Conservation (phyloP, 2,329 filamentous ascomycete species). For the Penicillium sp. region DNA sequence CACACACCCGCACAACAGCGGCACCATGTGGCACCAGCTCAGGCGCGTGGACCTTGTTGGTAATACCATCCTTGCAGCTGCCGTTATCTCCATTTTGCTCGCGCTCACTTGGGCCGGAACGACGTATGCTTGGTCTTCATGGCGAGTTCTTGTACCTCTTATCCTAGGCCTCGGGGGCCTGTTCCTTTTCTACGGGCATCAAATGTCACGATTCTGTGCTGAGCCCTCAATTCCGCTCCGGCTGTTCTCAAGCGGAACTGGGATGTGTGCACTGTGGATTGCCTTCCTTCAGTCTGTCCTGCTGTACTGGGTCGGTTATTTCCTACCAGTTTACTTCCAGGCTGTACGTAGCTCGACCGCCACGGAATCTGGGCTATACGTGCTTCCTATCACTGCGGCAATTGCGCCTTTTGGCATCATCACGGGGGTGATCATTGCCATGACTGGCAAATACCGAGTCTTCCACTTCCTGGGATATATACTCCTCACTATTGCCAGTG, state of each 20-base stretch:
- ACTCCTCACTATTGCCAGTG: conserved; percentile 26
- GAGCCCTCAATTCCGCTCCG: conserved; percentile 1
- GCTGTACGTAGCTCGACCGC: conserved; percentile 37
- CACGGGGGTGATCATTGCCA: conserved; percentile 31
- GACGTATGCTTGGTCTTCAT: conserved; percentile 30
- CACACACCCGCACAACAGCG: neutral
- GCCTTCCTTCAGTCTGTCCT: conserved; percentile 18
- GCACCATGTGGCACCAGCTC: neutral
- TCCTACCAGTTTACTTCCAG: conserved; percentile 49
- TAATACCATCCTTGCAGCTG: conserved; percentile 26
- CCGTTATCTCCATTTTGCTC: conserved; percentile 30
- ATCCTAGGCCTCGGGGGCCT: conserved; percentile 27
- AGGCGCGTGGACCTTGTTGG: conserved; percentile 30
- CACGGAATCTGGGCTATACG: conserved; percentile 28
- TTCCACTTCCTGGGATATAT: conserved; percentile 30
- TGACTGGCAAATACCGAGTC: conserved; percentile 33
- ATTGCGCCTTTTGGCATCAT: conserved; percentile 28
- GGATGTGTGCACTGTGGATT: neutral
- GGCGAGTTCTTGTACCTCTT: conserved; percentile 28
- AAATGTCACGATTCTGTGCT: neutral
- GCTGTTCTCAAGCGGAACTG: conserved; percentile 3
- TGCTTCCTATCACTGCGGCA: conserved; percentile 30
- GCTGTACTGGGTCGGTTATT: conserved; percentile 23
- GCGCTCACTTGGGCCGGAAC: conserved; percentile 33
- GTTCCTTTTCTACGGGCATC: conserved; percentile 26